These are phyloP conservation scores for Cystobasidium pallidum DNA, from an alignment of 1,284 basidiomycete species.

Conservation along the genomic window DNA sequence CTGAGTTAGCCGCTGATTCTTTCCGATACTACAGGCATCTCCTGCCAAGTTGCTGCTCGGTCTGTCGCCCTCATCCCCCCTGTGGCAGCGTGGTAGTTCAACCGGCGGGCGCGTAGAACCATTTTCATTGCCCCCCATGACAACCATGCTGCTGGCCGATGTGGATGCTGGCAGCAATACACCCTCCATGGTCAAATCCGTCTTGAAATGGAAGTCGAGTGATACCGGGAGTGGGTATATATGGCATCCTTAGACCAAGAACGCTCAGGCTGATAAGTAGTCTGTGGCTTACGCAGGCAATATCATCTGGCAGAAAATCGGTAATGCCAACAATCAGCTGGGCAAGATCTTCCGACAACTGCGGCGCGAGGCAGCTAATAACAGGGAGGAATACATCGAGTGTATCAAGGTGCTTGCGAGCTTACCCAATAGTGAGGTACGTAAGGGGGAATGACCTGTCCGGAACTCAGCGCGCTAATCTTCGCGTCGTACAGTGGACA, in stretches of 20 bases:
- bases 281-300: conserved; percentile 43
- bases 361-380: neutral
- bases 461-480: neutral
- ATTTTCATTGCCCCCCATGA: conserved; percentile 77
- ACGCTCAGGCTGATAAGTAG: neutral
- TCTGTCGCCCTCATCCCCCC: conserved; percentile 63
- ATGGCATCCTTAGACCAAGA: too few species aligned
- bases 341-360: conserved; percentile 14
- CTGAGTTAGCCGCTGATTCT: neutral
- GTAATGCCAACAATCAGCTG: neutral
- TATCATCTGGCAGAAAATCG: conserved; percentile 18
- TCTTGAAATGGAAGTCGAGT: conserved; percentile 78
- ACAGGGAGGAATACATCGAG: neutral
- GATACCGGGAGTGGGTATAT: conserved; percentile 62
- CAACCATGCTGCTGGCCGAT: conserved; percentile 83
- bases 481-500: conserved; percentile 7
- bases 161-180: conserved; percentile 92
- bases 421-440: neutral
- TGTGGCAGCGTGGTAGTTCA: conserved; percentile 63
- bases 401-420: neutral
- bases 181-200: conserved; percentile 84
- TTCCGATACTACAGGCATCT: conserved; percentile 5
- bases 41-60: conserved; percentile 33
- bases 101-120: conserved; percentile 63
- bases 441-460: neutral